Evolutionary conservation across 73 alveolate species (phyloP), one percentile per base, ranked within the genome.

Genomic region (Paramecium caudatum): DNA sequence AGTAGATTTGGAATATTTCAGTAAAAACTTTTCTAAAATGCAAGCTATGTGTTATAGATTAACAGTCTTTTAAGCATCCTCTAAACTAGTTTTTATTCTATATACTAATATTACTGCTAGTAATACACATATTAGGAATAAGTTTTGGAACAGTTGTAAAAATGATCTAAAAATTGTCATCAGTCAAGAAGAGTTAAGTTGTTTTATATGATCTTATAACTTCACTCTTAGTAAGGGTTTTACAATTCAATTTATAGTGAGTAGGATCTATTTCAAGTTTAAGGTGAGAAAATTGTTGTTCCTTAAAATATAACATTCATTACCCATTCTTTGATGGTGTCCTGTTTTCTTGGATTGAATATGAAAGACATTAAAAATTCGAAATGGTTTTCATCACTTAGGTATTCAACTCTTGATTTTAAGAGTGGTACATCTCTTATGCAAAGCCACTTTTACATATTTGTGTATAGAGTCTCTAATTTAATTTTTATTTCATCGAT

Each of bases 301-400:
- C 80, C 80, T 55, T 27, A 19, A 15, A 55, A 55, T 23, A 23
- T 4, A 12, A 4, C 13, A 2, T 2, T 7, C 3, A 10, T 27
- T 55, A 55, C 80, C 80, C 80, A 55, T 27, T 55, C 80, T 55
- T 55, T 0, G 30, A 55, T 55, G 23, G 80, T 6, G 4, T 55
- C 80, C 23, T 55, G 45, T 55, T 55, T 55, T 23, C 23, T 10
- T 21, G 80, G 80, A 55, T 55, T 55, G 37, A 55, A 55, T 4
- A 55, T 55, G 80, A 55, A 55, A 23, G 80, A 55, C 80, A 55
- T 55, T 55, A 55, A 55, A 55, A 27, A 55, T 7, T 55, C 80
- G 23, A 55, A 55, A 27, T 55, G 80, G 30, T 55, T 5, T 55
- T 55, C 80, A 55, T 55, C 80, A 55, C 80, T 55, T 27, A 55